Evolutionary conservation across 1,284 basidiomycete species (phyloP).

Genomic region (Moesziomyces antarcticus): DNA sequence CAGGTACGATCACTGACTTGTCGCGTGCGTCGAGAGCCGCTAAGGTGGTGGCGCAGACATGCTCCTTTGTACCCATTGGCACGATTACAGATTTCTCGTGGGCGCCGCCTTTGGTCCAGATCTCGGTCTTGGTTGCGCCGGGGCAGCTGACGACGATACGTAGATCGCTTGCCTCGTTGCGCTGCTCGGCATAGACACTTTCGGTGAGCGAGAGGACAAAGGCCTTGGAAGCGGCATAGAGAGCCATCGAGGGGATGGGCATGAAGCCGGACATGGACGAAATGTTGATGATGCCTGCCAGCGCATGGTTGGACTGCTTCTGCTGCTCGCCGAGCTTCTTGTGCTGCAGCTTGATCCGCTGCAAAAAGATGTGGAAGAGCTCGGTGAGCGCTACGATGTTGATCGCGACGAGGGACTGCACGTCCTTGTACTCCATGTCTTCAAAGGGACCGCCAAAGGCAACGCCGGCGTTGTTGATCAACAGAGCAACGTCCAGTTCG

Average conservation of each 20-base stretch:
- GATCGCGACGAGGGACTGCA: conserved; percentile 19
- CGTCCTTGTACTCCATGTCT: conserved; percentile 16
- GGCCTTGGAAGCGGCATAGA: conserved; percentile 37
- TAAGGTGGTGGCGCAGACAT: conserved; percentile 29
- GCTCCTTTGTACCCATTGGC: conserved; percentile 24
- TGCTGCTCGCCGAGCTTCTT: conserved; percentile 20
- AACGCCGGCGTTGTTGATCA: conserved; percentile 44
- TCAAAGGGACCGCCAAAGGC: conserved; percentile 28
- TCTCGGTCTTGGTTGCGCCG: conserved; percentile 19
- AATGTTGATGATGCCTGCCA: conserved; percentile 34
- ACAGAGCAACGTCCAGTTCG: conserved; percentile 18
- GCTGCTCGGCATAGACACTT: conserved; percentile 31
- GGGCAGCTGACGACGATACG: conserved; percentile 28
- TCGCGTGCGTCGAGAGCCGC: conserved; percentile 20
- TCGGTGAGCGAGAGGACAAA: conserved; percentile 35
- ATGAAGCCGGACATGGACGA: conserved; percentile 28
- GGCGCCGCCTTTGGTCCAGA: conserved; percentile 36
- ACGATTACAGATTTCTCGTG: conserved; percentile 15
- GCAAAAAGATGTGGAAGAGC: conserved; percentile 30
- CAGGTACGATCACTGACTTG: conserved; percentile 35
- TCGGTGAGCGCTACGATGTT: conserved; percentile 31
- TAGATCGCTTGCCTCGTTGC: conserved; percentile 17
- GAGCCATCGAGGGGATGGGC: conserved; percentile 35
- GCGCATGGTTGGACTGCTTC: conserved; percentile 9
- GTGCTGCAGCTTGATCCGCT: conserved; percentile 17